A percentile compares a stretch with the other conserved stretches of the same genome.
phyloP scores from a whole-genome alignment of 148 eudicot species.

The Cornus suecica region DNA sequence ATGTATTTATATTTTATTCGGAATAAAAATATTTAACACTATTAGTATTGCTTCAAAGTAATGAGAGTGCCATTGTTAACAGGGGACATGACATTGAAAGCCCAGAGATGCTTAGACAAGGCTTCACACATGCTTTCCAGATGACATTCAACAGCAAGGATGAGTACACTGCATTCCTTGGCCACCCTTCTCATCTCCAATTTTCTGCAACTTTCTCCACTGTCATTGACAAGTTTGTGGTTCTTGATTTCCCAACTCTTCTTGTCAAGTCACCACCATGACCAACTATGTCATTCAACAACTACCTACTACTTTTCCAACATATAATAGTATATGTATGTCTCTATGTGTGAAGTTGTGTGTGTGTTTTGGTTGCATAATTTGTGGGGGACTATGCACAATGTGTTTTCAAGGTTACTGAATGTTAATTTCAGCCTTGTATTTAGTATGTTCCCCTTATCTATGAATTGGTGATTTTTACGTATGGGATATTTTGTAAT shows the following conservation, averaged over 20 bases:
- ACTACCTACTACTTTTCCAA: background rate
- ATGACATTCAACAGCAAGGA: conserved; percentile 71
- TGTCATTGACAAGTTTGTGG: conserved; percentile 63
- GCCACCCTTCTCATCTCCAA: conserved; percentile 74
- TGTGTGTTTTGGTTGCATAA: conserved; percentile 6
- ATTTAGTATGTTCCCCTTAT: background rate
- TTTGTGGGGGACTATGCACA: background rate
- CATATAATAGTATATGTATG: background rate
- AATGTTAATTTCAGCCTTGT: background rate
- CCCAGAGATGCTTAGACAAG: conserved; percentile 79
- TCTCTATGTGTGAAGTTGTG: background rate
- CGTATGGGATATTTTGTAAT: background rate
- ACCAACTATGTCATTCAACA: background rate
- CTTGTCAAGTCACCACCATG: conserved; percentile 43
- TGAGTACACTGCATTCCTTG: conserved; percentile 42
- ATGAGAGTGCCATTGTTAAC: background rate
- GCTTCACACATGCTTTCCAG: conserved; percentile 82
- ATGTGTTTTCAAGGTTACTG: background rate
- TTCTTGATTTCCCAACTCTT: conserved; percentile 73
- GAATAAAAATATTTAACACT: too few relatives aligned
- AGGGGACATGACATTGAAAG: conserved; percentile 91
- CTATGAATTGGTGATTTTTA: background rate
- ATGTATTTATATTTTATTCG: too few relatives aligned
- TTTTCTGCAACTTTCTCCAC: conserved; percentile 58
- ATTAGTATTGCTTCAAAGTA: too few relatives aligned